phyloP scores from a whole-genome alignment of 2,329 filamentous ascomycete species.

The Aspergillus ibericus region DNA sequence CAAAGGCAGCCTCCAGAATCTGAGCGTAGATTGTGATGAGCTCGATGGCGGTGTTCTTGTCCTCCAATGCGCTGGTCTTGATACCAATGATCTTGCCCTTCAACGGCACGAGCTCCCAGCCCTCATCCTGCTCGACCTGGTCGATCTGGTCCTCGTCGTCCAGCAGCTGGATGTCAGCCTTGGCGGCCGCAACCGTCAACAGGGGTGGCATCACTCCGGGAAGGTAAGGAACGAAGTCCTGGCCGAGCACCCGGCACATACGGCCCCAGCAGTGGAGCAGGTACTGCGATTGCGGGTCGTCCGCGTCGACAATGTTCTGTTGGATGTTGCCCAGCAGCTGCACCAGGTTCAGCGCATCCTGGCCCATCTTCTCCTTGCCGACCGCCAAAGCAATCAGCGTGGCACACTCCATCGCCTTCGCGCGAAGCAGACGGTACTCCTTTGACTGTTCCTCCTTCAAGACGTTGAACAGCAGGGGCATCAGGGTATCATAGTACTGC shows the following conservation, averaged over 20 bases:
- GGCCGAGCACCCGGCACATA: conserved; percentile 92
- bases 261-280: conserved; percentile 98
- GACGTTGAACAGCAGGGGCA: conserved; percentile 91
- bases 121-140: conserved; percentile 88
- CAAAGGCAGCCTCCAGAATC: conserved; percentile 88
- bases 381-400: conserved; percentile 92
- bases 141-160: conserved; percentile 95
- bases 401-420: conserved; percentile 99
- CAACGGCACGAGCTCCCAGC: conserved; percentile 94
- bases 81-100: conserved; percentile 99
- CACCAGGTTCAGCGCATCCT: conserved; percentile 83
- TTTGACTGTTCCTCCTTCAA: conserved; percentile 87
- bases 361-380: conserved; percentile 85
- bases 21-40: conserved; percentile 96
- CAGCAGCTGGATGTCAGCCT: conserved; percentile 93
- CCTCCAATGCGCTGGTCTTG: conserved; percentile 92
- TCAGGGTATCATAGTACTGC: conserved; percentile 92
- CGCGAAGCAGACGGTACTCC: conserved; percentile 84
- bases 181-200: conserved; percentile 85
- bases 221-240: conserved; percentile 90
- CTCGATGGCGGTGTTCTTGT: conserved; percentile 99
- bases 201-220: conserved; percentile 92
- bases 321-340: conserved; percentile 87
- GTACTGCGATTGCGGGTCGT: conserved; percentile 95
- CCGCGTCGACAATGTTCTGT: conserved; percentile 78